Evolutionary conservation across 2,329 filamentous ascomycete genomes (phyloP).

Genomic region (Pezicula carpinea): DNA sequence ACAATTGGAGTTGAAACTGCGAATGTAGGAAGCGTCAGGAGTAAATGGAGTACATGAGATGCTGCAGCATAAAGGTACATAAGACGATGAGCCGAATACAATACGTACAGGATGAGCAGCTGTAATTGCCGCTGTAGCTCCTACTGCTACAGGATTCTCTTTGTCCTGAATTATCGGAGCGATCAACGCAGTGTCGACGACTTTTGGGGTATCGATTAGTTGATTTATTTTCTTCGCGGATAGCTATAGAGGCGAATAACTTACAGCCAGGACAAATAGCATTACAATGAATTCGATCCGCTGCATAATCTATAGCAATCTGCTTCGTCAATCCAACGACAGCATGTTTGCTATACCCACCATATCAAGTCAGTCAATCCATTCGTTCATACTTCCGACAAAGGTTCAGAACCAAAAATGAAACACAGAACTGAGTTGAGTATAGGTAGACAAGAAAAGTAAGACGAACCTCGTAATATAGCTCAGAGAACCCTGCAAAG

Average conservation of each 20-base stretch:
- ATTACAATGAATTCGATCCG: slow-evolving; percentile 8
- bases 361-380: too few species aligned
- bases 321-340: slow-evolving; percentile 17
- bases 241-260: not conserved
- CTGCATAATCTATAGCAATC: slow-evolving; percentile 8
- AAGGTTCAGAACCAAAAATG: too few species aligned
- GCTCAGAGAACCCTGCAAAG: slow-evolving; percentile 1
- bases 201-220: not conserved
- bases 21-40: too few species aligned
- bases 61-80: too few species aligned
- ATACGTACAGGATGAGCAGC: slow-evolving; percentile 8
- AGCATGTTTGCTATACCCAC: slow-evolving; percentile 26
- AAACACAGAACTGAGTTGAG: too few species aligned
- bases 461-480: slow-evolving; percentile 24
- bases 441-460: too few species aligned
- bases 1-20: too few species aligned
- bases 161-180: not conserved
- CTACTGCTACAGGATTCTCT: slow-evolving; percentile 1
- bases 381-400: too few species aligned
- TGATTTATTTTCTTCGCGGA: too few species aligned
- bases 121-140: not conserved
- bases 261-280: slow-evolving; percentile 9
- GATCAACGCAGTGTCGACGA: not conserved
- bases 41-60: too few species aligned
- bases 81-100: too few species aligned